Conservation (phyloP, 1,284 basidiomycete species). For the Boletus smithii region DNA sequence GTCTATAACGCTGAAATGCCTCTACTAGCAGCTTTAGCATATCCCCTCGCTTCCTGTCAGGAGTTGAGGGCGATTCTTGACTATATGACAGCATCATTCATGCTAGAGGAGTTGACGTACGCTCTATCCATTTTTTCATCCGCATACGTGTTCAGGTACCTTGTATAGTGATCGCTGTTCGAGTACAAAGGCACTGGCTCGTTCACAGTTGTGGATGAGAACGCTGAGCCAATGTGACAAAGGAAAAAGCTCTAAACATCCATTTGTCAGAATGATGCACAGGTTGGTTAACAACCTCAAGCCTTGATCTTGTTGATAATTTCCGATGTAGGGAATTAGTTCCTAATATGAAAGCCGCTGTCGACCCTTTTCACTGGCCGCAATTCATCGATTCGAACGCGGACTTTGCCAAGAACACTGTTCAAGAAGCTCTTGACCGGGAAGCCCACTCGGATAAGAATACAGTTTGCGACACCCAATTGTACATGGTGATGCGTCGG, state of each 20-base stretch:
- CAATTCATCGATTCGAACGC: slow-evolving; percentile 27
- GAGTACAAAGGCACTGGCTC: slow-evolving; percentile 14
- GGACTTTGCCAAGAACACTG: slow-evolving; percentile 19
- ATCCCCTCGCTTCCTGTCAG: slow-evolving; percentile 23
- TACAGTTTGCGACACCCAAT: slow-evolving; percentile 19
- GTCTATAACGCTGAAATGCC: slow-evolving; percentile 33
- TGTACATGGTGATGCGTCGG: slow-evolving; percentile 29
- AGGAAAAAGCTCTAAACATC: slow-evolving; percentile 14
- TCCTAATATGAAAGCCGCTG: slow-evolving; percentile 21
- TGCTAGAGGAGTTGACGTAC: slow-evolving; percentile 35
- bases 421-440: slow-evolving; percentile 29
- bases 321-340: slow-evolving; percentile 22
- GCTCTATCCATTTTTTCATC: background rate
- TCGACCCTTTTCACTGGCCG: slow-evolving; percentile 31
- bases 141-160: background rate
- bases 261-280: slow-evolving; percentile 23
- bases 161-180: slow-evolving; percentile 24
- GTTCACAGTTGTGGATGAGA: slow-evolving; percentile 25
- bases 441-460: slow-evolving; percentile 20
- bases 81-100: slow-evolving; percentile 34
- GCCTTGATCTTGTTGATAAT: background rate
- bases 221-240: slow-evolving; percentile 22
- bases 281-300: slow-evolving; percentile 17
- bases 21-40: slow-evolving; percentile 27
- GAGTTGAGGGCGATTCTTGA: slow-evolving; percentile 27